phyloP scores from a whole-genome alignment of 148 eudicot species.

The Dysphania ambrosioides region DNA sequence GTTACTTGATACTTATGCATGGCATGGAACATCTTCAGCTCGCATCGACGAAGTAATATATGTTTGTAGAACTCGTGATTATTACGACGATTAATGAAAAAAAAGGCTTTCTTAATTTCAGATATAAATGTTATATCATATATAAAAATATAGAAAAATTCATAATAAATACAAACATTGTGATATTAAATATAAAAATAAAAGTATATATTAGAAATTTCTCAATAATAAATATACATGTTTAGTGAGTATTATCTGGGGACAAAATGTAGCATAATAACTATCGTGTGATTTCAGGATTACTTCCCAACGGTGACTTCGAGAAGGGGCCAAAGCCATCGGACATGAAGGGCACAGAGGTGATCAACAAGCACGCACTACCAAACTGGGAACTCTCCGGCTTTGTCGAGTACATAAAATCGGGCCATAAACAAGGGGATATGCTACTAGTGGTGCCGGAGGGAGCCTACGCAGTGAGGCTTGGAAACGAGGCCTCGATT shows the following conservation, averaged over 20 bases:
- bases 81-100: no score
- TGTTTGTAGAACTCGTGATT: no score
- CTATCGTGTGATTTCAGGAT: conserved; percentile 38
- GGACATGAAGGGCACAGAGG: conserved; percentile 63
- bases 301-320: conserved; percentile 76
- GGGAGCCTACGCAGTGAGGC: conserved; percentile 76
- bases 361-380: conserved; percentile 44
- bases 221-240: no score
- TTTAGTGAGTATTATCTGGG: not conserved
- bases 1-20: no score
- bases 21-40: no score
- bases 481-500: conserved; percentile 87
- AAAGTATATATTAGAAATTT: no score
- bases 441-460: conserved; percentile 86
- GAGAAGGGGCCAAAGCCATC: conserved; percentile 55
- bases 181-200: no score
- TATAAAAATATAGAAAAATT: no score
- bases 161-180: no score
- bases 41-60: no score
- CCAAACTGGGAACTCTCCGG: conserved; percentile 70
- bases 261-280: not conserved
- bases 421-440: conserved; percentile 95
- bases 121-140: no score
- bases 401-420: conserved; percentile 82
- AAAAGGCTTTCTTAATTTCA: no score